These are phyloP conservation scores for Chrysopogon serrulatus DNA, from an alignment of 176 grass and related monocot genomes.

Conservation along the genomic window DNA sequence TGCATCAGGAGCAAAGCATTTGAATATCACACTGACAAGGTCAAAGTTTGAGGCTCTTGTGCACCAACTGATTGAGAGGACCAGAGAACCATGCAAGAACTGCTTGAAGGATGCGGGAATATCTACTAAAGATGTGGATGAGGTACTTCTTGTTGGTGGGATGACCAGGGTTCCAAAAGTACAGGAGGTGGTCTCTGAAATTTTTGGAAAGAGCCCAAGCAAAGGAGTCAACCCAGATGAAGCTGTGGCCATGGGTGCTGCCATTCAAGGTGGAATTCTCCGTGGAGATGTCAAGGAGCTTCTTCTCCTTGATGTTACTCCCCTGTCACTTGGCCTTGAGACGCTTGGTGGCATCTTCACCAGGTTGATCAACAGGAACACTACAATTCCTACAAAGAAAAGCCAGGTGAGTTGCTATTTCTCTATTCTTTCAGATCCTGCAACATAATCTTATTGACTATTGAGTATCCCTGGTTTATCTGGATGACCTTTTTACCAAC, in stretches of 20 bases:
- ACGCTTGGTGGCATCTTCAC: constrained; percentile 14
- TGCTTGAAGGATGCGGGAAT: constrained; percentile 21
- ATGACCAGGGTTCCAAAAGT: constrained; percentile 13
- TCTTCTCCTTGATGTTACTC: background rate
- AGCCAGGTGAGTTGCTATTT: background rate
- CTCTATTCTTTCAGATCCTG: background rate
- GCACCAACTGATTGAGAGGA: constrained; percentile 15
- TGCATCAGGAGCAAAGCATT: constrained; percentile 22
- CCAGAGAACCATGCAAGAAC: constrained; percentile 17
- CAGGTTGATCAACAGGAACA: constrained; percentile 19
- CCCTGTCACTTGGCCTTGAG: constrained; percentile 6
- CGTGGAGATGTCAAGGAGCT: constrained; percentile 9
- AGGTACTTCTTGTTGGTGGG: constrained; percentile 8
- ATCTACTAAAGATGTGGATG: constrained; percentile 2
- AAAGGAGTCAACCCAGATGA: constrained; percentile 10
- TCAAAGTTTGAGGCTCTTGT: constrained; percentile 26
- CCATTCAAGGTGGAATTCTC: constrained; percentile 12
- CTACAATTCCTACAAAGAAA: constrained; percentile 22
- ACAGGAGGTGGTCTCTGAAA: constrained; percentile 10
- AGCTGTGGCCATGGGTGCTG: constrained; percentile 2
- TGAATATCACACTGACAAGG: constrained; percentile 26
- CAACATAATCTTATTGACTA: background rate
- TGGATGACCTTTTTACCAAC: background rate
- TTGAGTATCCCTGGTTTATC: background rate
- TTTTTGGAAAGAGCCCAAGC: constrained; percentile 7